These are phyloP conservation scores for Pyrrhoderma lamaoense DNA, from an alignment of 1,284 basidiomycete genomes.

Conservation along the genomic window DNA sequence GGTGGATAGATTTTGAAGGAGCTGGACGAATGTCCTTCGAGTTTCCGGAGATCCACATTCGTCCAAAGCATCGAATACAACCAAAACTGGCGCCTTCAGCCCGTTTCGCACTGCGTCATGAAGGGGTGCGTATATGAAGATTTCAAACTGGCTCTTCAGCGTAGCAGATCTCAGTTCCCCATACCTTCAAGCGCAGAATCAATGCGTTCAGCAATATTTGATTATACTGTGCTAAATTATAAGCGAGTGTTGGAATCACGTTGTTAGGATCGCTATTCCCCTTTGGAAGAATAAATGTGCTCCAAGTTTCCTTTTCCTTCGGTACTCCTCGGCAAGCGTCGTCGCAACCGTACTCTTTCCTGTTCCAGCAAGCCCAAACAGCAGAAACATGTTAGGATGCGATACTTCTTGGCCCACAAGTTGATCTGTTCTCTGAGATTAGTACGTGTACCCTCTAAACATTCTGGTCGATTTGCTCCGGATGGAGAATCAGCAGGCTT, in stretches of 20 bases:
- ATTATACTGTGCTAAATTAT: not conserved
- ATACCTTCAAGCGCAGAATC: not conserved
- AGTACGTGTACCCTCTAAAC: too few relatives aligned
- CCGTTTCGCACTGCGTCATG: not conserved
- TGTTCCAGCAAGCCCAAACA: not conserved
- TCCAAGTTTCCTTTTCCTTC: not conserved
- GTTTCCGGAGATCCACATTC: not conserved
- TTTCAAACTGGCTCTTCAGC: not conserved
- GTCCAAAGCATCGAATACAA: too few relatives aligned
- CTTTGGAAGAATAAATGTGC: not conserved
- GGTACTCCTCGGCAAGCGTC: not conserved
- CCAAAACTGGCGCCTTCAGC: not conserved
- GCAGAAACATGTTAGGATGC: not conserved
- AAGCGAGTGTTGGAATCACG: not conserved
- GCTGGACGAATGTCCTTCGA: not conserved
- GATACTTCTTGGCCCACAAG: too few relatives aligned
- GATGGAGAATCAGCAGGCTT: too few relatives aligned
- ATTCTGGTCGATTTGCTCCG: too few relatives aligned
- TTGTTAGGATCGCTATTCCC: not conserved
- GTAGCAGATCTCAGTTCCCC: not conserved
- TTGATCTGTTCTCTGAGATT: too few relatives aligned
- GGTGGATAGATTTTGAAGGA: not conserved
- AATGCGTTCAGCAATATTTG: not conserved
- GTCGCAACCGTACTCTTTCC: conserved; percentile 2
- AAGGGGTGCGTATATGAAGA: not conserved